Evolutionary conservation across 257 asterid species (phyloP), one percentile per base, ranked within the genome.

Genomic region (Ilex aquifolium): DNA sequence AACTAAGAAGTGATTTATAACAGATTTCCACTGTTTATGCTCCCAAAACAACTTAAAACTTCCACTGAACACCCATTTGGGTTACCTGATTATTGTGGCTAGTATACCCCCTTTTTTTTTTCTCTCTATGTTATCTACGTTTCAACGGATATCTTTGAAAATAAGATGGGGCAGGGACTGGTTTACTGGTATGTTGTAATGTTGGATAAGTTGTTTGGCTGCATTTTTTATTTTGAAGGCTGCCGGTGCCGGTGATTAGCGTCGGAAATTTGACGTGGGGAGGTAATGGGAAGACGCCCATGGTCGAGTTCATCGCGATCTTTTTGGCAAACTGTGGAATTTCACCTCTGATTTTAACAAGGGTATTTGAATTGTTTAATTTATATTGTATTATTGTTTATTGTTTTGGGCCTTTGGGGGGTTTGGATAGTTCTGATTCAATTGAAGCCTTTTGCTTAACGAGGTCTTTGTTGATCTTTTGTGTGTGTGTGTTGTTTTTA

Each of bases 261-360:
- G 95, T 92, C 36, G 99, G 99, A 65, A 92, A 92, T 81, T 73
- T 92, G 83, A 92, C 99, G 27, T 89, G 99, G 99, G 99, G 99
- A 71, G 97, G 99, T 79, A 92, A 88, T 48, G 99, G 99, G 51
- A 92, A 92, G 79, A 92, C 99, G 57, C 99, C 99, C 2, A 92
- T 92, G 97, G 99, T 82, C 64, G 97, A 89, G 75, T 87, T 77
- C 65, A 77, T 92, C 27, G 88, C 99, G 3, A 84, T 94, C 65
- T 78, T 79, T 17, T 74, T 92, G 11, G 71, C 80, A 32, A 71
- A 60, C 72, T 48, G 59, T 12, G 85, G 85, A 64, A 73, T 81
- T 74, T 77, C 93, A 11, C 93, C 99, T 27, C 95, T 92, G 61
- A 82, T 89, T 71, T 89, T 92, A 5, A 87, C 91, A 5, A 83